Conservation (phyloP, 257 asterid species). For the Coffea canephora region DNA sequence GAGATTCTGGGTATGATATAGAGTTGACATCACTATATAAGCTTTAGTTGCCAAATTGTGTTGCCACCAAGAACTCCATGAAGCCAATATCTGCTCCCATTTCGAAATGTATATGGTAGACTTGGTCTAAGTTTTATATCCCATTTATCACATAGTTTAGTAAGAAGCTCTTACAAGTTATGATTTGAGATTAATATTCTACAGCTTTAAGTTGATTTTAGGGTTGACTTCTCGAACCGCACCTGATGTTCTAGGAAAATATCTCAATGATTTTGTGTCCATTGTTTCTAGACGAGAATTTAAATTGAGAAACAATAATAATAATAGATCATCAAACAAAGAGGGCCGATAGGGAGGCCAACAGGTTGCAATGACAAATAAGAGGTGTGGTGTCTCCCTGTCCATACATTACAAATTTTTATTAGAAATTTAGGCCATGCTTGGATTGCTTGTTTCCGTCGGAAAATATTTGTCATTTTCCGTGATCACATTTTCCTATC, state of each 20-base stretch:
- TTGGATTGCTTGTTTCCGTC: too few relatives aligned
- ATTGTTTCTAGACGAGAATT: slow-evolving; percentile 10
- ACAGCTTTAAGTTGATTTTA: background rate
- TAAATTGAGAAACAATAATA: background rate
- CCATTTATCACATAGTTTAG: background rate
- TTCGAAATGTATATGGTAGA: background rate
- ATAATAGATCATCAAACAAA: background rate
- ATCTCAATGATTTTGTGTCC: background rate
- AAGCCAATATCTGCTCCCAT: background rate
- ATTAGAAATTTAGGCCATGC: background rate
- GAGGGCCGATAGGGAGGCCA: slow-evolving; percentile 1
- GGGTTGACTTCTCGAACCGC: background rate
- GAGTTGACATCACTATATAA: background rate
- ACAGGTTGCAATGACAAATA: background rate
- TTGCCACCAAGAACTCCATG: slow-evolving; percentile 6
- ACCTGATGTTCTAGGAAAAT: background rate
- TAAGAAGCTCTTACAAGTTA: background rate
- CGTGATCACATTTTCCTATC: too few relatives aligned
- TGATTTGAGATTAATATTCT: background rate
- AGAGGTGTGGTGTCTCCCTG: slow-evolving; percentile 13
- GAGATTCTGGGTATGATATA: background rate
- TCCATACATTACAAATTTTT: background rate
- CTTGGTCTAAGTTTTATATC: background rate
- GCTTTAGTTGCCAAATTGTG: background rate
- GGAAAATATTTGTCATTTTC: too few relatives aligned